Conservation (phyloP, 2,329 filamentous ascomycete genomes). For the Simplicillium sp. region DNA sequence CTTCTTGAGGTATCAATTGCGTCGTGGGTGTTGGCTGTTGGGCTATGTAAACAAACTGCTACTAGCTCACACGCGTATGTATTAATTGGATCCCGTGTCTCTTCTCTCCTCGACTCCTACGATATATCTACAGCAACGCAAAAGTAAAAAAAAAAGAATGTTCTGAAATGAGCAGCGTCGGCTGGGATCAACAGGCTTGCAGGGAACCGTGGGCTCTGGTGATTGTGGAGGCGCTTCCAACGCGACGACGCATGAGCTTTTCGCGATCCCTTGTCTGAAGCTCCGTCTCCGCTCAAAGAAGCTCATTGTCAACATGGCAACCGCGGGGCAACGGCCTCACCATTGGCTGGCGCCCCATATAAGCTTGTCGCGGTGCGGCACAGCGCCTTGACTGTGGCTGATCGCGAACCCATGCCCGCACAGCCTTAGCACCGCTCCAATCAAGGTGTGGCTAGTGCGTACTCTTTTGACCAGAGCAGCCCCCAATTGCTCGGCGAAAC, state of each 20-base stretch:
- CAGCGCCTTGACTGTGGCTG: conserved; percentile 17
- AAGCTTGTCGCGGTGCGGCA: conserved; percentile 11
- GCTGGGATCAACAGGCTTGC: conserved; percentile 3
- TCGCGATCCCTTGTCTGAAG: conserved; percentile 2
- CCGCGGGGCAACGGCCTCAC: conserved; percentile 41
- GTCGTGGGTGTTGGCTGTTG: no score
- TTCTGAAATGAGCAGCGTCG: neutral
- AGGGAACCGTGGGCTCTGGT: conserved; percentile 7
- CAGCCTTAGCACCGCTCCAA: conserved; percentile 2
- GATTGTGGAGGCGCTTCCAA: conserved; percentile 11
- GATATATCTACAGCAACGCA: no score
- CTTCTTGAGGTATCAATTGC: no score
- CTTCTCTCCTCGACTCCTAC: no score
- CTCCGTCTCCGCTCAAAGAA: conserved; percentile 12
- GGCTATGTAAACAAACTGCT: no score
- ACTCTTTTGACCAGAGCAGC: no score
- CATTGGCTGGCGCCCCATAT: conserved; percentile 28
- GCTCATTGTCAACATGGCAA: conserved; percentile 42
- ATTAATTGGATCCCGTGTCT: no score
- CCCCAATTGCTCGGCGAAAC: conserved; percentile 12
- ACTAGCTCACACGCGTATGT: no score
- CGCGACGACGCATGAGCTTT: conserved; percentile 11
- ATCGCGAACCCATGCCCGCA: conserved; percentile 11
- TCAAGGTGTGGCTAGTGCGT: conserved; percentile 4
- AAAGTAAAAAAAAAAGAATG: neutral